phyloP scores from a whole-genome alignment of 495 filamentous ascomycete genomes.

The Copromyces sp. region DNA sequence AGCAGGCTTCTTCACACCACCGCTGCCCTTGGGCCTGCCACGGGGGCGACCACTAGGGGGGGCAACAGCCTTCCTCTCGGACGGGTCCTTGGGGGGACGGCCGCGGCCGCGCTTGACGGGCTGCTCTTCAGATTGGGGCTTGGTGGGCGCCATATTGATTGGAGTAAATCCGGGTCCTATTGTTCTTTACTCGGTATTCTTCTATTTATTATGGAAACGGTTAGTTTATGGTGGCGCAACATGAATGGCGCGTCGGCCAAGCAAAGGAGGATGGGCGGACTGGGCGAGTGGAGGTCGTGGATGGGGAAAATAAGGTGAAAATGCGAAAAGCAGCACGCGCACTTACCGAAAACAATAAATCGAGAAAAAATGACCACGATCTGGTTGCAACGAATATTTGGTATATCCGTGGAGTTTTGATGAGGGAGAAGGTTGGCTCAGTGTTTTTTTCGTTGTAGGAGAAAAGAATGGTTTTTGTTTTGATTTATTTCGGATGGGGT shows the following conservation, averaged over 20 bases:
- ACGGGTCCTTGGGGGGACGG: constrained; percentile 30
- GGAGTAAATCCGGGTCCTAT: background rate
- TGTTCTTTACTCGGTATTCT: background rate
- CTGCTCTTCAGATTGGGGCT: constrained; percentile 6
- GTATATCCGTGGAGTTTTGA: background rate
- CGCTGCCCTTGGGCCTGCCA: constrained; percentile 34
- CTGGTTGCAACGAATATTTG: background rate
- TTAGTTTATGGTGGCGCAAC: background rate
- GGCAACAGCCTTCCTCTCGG: constrained; percentile 25
- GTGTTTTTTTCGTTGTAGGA: background rate
- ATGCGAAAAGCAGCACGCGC: background rate
- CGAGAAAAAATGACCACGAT: background rate
- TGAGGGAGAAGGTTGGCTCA: background rate
- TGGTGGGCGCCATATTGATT: constrained; percentile 13
- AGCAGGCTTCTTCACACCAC: constrained; percentile 26
- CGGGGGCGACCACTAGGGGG: constrained; percentile 32
- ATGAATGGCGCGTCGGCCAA: background rate
- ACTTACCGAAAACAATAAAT: background rate
- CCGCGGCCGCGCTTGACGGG: constrained; percentile 36
- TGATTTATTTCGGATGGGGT: background rate
- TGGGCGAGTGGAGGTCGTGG: background rate
- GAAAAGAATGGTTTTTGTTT: background rate
- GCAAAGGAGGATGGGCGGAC: background rate
- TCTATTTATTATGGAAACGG: background rate
- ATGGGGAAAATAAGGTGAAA: background rate